phyloP scores from a whole-genome alignment of 1,284 basidiomycete species.

The Tylopilus sp. region DNA sequence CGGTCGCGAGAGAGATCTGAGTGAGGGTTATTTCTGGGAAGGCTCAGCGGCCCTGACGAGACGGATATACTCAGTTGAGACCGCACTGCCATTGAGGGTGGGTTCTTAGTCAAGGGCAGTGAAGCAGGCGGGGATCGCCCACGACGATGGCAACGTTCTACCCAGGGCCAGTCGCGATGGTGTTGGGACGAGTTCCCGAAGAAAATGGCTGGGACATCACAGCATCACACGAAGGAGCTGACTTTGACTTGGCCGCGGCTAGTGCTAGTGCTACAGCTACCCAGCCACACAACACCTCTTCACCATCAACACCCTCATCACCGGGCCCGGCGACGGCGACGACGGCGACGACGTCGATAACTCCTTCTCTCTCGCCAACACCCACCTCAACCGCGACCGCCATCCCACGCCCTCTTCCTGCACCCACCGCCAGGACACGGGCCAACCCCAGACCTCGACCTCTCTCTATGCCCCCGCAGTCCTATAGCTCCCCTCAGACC shows the following conservation, averaged over 20 bases:
- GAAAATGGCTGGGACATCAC: constrained; percentile 53
- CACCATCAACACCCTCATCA: constrained; percentile 25
- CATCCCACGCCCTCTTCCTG: constrained; percentile 40
- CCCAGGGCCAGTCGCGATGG: constrained; percentile 44
- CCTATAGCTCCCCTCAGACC: constrained; percentile 48
- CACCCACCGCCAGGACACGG: constrained; percentile 31
- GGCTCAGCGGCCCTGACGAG: constrained; percentile 25
- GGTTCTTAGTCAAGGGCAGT: constrained; percentile 29
- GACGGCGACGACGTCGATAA: no score
- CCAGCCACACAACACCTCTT: constrained; percentile 37
- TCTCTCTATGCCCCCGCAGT: constrained; percentile 75
- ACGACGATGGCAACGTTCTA: constrained; percentile 50
- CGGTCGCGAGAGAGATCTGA: not conserved
- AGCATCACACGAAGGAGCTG: constrained; percentile 69
- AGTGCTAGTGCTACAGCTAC: constrained; percentile 1
- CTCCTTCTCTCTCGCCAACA: not conserved
- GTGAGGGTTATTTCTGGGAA: constrained; percentile 17
- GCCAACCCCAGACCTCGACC: constrained; percentile 63
- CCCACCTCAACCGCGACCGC: constrained; percentile 27
- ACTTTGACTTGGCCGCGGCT: constrained; percentile 51
- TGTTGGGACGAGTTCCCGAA: constrained; percentile 39
- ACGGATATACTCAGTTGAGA: constrained; percentile 32
- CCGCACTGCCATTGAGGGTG: constrained; percentile 31
- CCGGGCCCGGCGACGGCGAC: constrained; percentile 21
- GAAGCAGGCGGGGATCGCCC: constrained; percentile 17